These are phyloP conservation scores for Magnolia officinalis DNA, from an alignment of 164 flowering plant species.

Conservation along the genomic window DNA sequence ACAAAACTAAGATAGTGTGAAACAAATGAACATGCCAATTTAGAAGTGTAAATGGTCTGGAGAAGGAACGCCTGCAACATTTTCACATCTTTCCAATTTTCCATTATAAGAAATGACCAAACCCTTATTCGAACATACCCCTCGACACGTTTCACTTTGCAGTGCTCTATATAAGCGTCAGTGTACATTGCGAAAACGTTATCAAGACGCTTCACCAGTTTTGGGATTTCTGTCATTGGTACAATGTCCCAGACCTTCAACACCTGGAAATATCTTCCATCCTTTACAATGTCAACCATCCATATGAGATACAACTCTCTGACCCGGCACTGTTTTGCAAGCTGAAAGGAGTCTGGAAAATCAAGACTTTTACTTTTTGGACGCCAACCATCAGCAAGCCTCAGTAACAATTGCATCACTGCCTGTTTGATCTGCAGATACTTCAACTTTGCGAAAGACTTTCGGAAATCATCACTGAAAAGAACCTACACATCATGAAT, in stretches of 20 bases:
- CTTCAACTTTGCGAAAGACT: constrained; percentile 22
- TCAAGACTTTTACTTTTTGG: constrained; percentile 6
- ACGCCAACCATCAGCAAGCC: constrained; percentile 48
- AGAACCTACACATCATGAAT: constrained; percentile 23
- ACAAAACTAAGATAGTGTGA: no score
- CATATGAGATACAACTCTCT: constrained; percentile 27
- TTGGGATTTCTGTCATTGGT: constrained; percentile 49
- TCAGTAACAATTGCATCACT: constrained; percentile 24
- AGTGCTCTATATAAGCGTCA: constrained; percentile 39
- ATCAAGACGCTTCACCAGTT: constrained; percentile 33
- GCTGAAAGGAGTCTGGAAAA: constrained; percentile 17
- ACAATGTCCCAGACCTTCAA: constrained; percentile 70
- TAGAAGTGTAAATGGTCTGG: no score
- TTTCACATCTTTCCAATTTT: not conserved
- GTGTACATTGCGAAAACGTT: constrained; percentile 13
- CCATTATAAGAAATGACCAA: not conserved
- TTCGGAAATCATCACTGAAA: constrained; percentile 30
- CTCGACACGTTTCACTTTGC: constrained; percentile 43
- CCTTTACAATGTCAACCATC: constrained; percentile 33
- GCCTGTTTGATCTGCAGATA: constrained; percentile 11
- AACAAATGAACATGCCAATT: no score
- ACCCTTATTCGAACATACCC: constrained; percentile 43
- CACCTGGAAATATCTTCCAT: constrained; percentile 25
- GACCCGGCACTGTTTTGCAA: constrained; percentile 30
- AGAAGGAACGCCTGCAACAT: no score